Conservation (phyloP, 1,284 basidiomycete genomes). For the Coriolopsis trogii region DNA sequence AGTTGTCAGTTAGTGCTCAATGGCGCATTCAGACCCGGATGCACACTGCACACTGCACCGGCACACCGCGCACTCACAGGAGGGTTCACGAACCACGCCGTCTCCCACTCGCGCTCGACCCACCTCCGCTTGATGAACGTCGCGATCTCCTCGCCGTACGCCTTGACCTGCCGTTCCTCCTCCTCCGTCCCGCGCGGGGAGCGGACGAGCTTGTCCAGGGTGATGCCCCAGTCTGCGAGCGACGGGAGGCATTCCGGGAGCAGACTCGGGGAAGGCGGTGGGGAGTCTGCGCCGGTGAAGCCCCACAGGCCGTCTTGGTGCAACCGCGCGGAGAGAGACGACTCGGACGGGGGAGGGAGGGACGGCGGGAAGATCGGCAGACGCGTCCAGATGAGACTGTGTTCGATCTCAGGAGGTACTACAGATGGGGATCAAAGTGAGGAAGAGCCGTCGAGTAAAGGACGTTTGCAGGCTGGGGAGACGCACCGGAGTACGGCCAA, state of each 20-base stretch:
- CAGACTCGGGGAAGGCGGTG: constrained; percentile 66
- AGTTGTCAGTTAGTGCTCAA: constrained; percentile 1
- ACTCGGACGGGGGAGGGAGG: constrained; percentile 43
- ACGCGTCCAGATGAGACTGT: constrained; percentile 76
- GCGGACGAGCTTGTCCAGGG: constrained; percentile 57
- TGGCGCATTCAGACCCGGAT: neutral
- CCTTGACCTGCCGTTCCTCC: constrained; percentile 53
- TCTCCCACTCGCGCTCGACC: constrained; percentile 74
- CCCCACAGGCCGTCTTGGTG: constrained; percentile 77
- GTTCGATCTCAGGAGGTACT: constrained; percentile 77
- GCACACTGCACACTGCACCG: too few species aligned
- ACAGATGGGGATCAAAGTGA: too few species aligned
- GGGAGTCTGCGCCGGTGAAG: constrained; percentile 62
- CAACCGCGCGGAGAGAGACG: constrained; percentile 52
- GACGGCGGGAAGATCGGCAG: constrained; percentile 64
- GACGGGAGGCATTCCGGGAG: constrained; percentile 60
- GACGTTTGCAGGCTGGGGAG: too few species aligned
- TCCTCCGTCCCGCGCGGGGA: constrained; percentile 50
- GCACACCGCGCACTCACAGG: constrained; percentile 52
- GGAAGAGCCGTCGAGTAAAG: neutral
- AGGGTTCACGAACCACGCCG: constrained; percentile 86
- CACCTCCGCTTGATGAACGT: constrained; percentile 66
- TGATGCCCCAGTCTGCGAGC: constrained; percentile 70
- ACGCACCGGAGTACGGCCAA: constrained; percentile 80
- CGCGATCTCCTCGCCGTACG: constrained; percentile 59